Percentiles rank a stretch among this genome's conserved stretches.
Conservation (phyloP, 2,329 filamentous ascomycete genomes). For the Aspergillus thermomutatus region DNA sequence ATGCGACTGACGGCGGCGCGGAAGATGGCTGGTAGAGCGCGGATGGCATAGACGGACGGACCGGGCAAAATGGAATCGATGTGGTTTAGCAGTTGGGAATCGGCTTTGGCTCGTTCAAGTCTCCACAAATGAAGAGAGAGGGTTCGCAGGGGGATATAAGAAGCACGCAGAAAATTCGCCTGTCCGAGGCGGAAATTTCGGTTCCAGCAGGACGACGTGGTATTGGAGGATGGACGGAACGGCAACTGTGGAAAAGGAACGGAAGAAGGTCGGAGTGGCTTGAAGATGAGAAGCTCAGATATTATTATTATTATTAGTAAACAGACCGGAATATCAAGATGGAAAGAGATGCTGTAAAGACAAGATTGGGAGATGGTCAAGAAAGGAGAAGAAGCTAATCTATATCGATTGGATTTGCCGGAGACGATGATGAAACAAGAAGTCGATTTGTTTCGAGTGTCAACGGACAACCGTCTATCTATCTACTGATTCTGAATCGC, state of each 20-base stretch:
- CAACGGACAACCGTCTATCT: not conserved
- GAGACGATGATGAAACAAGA: not conserved
- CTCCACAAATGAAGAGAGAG: not conserved
- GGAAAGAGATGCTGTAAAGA: conserved; percentile 17
- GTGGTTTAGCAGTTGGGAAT: not conserved
- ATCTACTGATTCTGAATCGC: not conserved
- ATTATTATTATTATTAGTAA: not conserved
- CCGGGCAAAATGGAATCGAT: not conserved
- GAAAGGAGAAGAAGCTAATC: conserved; percentile 4
- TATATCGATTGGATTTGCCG: not conserved
- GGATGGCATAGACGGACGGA: not conserved
- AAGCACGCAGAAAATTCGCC: not conserved
- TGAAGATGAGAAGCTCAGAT: not conserved
- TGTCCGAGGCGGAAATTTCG: not conserved
- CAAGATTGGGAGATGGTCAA: not conserved
- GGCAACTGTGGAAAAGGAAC: conserved; percentile 1
- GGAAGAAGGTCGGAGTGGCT: not conserved
- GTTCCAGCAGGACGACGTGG: not conserved
- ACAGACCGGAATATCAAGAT: conserved; percentile 1
- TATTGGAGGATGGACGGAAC: not conserved
- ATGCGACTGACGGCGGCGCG: not conserved
- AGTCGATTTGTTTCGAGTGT: not conserved
- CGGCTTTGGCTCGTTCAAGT: not conserved
- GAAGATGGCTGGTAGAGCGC: not conserved
- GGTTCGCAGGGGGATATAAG: not conserved